phyloP scores from a whole-genome alignment of 2,329 filamentous ascomycete species.

The Paraphaeosphaeria minitans region DNA sequence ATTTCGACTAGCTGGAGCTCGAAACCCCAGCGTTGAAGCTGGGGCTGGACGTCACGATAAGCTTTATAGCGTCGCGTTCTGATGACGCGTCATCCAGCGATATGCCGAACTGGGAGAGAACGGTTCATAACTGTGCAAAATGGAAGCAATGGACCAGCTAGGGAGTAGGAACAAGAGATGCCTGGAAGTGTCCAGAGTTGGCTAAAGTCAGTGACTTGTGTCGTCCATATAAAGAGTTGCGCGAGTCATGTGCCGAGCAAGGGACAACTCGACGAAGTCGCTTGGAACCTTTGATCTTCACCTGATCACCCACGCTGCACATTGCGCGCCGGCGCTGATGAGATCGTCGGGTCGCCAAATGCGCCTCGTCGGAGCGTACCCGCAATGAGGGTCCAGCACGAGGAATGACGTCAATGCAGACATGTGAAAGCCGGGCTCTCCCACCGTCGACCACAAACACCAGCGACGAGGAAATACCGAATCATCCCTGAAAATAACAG shows the following conservation, averaged over 20 bases:
- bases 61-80: conserved; percentile 2
- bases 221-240: background rate
- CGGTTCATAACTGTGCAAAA: background rate
- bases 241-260: background rate
- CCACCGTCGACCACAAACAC: background rate
- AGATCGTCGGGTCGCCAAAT: background rate
- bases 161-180: background rate
- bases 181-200: background rate
- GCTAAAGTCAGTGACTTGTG: background rate
- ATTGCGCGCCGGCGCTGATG: background rate
- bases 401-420: conserved; percentile 9
- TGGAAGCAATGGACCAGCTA: background rate
- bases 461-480: background rate
- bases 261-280: background rate
- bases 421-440: conserved; percentile 10
- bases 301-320: background rate
- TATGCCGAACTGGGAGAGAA: background rate
- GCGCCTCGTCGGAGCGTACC: background rate
- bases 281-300: background rate
- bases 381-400: background rate
- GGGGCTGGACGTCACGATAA: background rate
- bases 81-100: conserved; percentile 5
- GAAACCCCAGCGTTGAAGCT: background rate
- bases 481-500: background rate
- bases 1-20: background rate